Evolutionary conservation across 2,329 filamentous ascomycete species (phyloP).

Genomic region (Stachybotrys chartarum): DNA sequence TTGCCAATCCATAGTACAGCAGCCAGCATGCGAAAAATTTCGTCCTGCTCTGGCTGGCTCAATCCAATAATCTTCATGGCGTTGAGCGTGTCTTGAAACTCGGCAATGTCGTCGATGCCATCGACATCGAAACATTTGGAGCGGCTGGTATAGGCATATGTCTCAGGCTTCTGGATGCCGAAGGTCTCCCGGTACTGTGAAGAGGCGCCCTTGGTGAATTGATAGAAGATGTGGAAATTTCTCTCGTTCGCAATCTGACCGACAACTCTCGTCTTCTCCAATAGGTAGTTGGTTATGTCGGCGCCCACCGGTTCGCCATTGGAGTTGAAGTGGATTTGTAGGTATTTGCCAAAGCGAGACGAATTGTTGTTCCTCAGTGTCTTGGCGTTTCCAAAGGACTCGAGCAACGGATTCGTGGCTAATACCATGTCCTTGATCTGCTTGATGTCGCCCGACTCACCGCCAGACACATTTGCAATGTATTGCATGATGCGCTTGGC

Average conservation of each 20-base stretch:
- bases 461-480: slow-evolving; percentile 93
- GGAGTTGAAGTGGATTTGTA: slow-evolving; percentile 92
- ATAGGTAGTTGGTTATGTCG: slow-evolving; percentile 95
- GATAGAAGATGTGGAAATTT: slow-evolving; percentile 99
- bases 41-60: slow-evolving; percentile 80
- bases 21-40: slow-evolving; percentile 92
- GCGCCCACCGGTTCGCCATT: slow-evolving; percentile 90
- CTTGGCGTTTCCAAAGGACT: slow-evolving; percentile 98
- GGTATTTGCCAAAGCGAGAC: slow-evolving; percentile 94
- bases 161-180: slow-evolving; percentile 84
- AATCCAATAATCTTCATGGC: slow-evolving; percentile 95
- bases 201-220: slow-evolving; percentile 94
- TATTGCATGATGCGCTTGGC: slow-evolving; percentile 99
- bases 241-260: slow-evolving; percentile 93
- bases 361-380: slow-evolving; percentile 98
- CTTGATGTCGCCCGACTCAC: slow-evolving; percentile 78
- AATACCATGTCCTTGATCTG: slow-evolving; percentile 99
- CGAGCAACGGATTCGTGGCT: slow-evolving; percentile 91
- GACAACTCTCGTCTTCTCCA: slow-evolving; percentile 92
- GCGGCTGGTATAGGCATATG: slow-evolving; percentile 87
- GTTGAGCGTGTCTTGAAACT: slow-evolving; percentile 83
- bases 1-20: slow-evolving; percentile 93
- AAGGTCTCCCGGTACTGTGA: slow-evolving; percentile 79
- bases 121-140: slow-evolving; percentile 94
- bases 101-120: slow-evolving; percentile 84